Conservation (phyloP, 1,139 yeast genomes). For the Hemisphaericaspora subhashii region DNA sequence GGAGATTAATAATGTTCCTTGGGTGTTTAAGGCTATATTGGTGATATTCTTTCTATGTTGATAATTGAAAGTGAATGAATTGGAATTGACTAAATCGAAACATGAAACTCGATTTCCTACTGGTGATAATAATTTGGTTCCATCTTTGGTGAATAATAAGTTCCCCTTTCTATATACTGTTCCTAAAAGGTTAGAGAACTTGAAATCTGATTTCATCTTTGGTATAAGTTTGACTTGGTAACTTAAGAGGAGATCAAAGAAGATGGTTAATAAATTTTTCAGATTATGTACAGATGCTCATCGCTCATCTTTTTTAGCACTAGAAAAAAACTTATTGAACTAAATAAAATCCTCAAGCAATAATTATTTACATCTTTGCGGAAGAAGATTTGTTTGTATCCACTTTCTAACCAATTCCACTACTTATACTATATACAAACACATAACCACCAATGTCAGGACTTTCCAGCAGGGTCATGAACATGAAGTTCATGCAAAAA, state of each 20-base stretch:
- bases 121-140: slow-evolving; percentile 79
- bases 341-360: no score
- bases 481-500: slow-evolving; percentile 65
- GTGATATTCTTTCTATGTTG: slow-evolving; percentile 88
- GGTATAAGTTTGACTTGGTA: no score
- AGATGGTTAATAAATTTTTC: no score
- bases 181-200: slow-evolving; percentile 85
- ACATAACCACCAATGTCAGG: slow-evolving; percentile 44
- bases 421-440: no score
- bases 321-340: no score
- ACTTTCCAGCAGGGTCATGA: slow-evolving; percentile 65
- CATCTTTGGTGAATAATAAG: slow-evolving; percentile 83
- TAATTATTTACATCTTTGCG: no score
- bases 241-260: neutral
- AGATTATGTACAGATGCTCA: no score
- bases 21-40: slow-evolving; percentile 78
- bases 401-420: no score
- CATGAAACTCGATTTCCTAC: slow-evolving; percentile 93
- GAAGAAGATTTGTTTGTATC: no score
- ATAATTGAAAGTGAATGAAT: slow-evolving; percentile 85
- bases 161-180: slow-evolving; percentile 94
- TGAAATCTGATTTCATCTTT: slow-evolving; percentile 48
- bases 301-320: no score
- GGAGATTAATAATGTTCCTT: slow-evolving; percentile 76
- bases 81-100: slow-evolving; percentile 81